Evolutionary conservation across 2,329 filamentous ascomycete genomes (phyloP).

Genomic region (Diaporthe sp.): DNA sequence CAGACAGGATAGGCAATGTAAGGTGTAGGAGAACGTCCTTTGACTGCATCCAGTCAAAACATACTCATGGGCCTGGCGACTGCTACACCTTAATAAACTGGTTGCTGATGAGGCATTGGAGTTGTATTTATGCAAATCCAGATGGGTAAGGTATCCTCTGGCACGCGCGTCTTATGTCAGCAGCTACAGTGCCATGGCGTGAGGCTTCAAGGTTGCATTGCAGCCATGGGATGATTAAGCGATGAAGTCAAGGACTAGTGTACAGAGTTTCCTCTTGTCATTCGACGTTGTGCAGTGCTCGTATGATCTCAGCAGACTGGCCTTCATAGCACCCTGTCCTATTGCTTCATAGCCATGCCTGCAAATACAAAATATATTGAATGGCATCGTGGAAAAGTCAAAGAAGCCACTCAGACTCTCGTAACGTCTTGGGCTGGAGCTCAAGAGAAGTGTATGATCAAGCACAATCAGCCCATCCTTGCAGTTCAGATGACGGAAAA

Average conservation of each 20-base stretch:
- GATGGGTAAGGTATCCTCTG: too few species aligned
- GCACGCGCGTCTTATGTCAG: constrained; percentile 15
- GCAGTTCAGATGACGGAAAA: constrained; percentile 2
- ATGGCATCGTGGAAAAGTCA: neutral
- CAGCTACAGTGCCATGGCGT: neutral
- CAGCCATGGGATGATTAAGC: neutral
- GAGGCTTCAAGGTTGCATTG: constrained; percentile 12
- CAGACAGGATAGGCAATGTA: neutral
- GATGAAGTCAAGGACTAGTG: neutral
- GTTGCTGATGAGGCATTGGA: too few species aligned
- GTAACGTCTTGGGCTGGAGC: neutral
- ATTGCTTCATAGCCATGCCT: neutral
- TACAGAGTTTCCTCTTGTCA: neutral
- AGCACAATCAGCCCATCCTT: neutral
- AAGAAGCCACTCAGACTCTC: too few species aligned
- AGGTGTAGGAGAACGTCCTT: neutral
- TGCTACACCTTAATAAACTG: too few species aligned
- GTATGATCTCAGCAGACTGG: neutral
- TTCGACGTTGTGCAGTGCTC: neutral
- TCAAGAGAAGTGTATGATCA: neutral
- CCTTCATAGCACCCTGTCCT: neutral
- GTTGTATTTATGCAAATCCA: too few species aligned
- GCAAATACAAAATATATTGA: neutral
- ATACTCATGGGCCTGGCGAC: too few species aligned
- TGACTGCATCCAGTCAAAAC: too few species aligned